Conservation (phyloP, 1,284 basidiomycete species). For the Ganoderma sinense region DNA sequence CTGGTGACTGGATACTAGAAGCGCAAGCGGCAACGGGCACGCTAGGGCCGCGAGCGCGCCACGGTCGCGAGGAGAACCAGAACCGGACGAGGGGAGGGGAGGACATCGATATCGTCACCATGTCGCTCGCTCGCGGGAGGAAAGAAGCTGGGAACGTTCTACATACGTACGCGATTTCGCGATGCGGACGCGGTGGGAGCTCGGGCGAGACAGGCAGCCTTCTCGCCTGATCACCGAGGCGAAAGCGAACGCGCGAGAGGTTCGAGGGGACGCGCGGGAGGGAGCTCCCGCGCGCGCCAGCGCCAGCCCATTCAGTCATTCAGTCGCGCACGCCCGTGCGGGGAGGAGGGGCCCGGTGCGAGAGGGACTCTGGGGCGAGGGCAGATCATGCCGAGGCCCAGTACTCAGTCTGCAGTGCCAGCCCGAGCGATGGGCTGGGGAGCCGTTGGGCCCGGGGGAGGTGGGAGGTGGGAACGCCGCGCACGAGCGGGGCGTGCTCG, state of each 20-base stretch:
- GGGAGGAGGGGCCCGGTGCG: not conserved
- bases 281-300: not conserved
- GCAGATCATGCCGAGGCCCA: conserved; percentile 1
- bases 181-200: not conserved
- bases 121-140: not conserved
- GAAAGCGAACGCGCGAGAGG: not conserved
- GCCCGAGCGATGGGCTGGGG: too few species aligned
- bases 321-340: not conserved
- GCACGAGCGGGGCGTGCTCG: not conserved
- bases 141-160: not conserved
- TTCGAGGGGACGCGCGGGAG: not conserved
- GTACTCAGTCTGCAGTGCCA: too few species aligned
- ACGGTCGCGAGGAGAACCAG: not conserved
- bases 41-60: not conserved
- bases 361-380: not conserved
- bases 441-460: too few species aligned
- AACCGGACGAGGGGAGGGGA: not conserved
- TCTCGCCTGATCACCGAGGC: not conserved
- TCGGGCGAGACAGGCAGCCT: not conserved
- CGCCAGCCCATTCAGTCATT: too few species aligned
- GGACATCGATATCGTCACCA: not conserved
- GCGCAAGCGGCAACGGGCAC: not conserved
- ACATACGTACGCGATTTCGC: too few species aligned
- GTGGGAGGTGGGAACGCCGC: not conserved
- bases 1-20: too few species aligned